phyloP scores from a whole-genome alignment of 2,329 filamentous ascomycete genomes.

The Ceratocystis lukuohia region DNA sequence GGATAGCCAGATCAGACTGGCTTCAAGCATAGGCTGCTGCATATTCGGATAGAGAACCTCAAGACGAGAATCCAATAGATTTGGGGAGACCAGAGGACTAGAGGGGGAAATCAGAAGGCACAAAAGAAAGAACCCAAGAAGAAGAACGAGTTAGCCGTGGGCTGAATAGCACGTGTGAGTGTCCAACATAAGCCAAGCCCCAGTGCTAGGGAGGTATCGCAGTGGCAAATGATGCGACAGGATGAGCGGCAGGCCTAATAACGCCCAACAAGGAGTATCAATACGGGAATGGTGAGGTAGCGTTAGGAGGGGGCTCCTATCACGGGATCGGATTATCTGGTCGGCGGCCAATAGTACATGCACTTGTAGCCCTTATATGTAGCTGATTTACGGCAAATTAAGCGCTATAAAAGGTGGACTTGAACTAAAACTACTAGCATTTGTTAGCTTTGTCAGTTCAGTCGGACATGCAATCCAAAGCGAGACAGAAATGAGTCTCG shows the following conservation, averaged over 20 bases:
- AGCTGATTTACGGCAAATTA: no score
- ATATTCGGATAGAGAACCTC: slow-evolving; percentile 1
- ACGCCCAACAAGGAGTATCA: background rate
- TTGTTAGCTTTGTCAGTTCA: background rate
- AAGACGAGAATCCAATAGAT: background rate
- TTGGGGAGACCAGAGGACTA: background rate
- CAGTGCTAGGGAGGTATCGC: background rate
- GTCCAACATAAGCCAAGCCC: background rate
- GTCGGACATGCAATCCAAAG: background rate
- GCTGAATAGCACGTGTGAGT: background rate
- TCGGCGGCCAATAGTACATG: background rate
- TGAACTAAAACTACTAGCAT: background rate
- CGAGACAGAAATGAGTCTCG: background rate
- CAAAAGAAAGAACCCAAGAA: background rate
- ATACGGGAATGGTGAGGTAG: background rate
- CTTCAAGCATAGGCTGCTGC: slow-evolving; percentile 31
- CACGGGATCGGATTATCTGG: background rate
- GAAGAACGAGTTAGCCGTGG: background rate
- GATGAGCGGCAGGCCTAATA: background rate
- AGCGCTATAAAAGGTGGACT: background rate
- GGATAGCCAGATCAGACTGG: slow-evolving; percentile 85
- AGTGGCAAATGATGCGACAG: background rate
- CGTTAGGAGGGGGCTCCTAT: background rate
- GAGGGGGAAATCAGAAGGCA: background rate
- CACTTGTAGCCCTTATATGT: background rate